These are phyloP conservation scores for Torulaspora microellipsoides DNA, from an alignment of 805 yeast genomes.

Conservation along the genomic window DNA sequence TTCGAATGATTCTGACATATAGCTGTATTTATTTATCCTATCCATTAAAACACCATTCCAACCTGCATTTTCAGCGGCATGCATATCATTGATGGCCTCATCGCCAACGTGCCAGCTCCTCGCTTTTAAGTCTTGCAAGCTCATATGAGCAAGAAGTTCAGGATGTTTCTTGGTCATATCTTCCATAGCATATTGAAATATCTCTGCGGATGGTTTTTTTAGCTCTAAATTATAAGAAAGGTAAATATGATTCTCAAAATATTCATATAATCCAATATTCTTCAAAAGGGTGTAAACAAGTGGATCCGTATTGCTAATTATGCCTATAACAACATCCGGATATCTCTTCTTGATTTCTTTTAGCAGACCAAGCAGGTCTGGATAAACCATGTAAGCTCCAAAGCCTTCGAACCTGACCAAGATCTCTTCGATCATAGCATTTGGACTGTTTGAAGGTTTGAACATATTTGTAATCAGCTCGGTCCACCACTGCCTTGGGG, in stretches of 20 bases:
- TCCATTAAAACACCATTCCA: slow-evolving; percentile 59
- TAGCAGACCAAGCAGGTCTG: slow-evolving; percentile 50
- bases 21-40: slow-evolving; percentile 36
- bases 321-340: slow-evolving; percentile 39
- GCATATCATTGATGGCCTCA: slow-evolving; percentile 49
- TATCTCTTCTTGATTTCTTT: slow-evolving; percentile 27
- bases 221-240: slow-evolving; percentile 54
- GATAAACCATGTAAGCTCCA: slow-evolving; percentile 49
- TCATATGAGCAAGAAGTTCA: slow-evolving; percentile 9
- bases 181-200: slow-evolving; percentile 41
- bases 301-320: slow-evolving; percentile 61
- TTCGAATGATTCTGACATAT: slow-evolving; percentile 11
- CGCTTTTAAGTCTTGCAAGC: slow-evolving; percentile 19
- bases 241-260: slow-evolving; percentile 40
- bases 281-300: slow-evolving; percentile 44
- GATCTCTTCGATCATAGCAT: slow-evolving; percentile 42
- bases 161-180: slow-evolving; percentile 26
- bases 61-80: slow-evolving; percentile 51
- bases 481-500: slow-evolving; percentile 55
- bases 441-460: slow-evolving; percentile 32
- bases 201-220: slow-evolving; percentile 47
- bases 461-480: slow-evolving; percentile 44
- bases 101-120: slow-evolving; percentile 68
- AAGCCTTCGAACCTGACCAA: slow-evolving; percentile 45
- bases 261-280: slow-evolving; percentile 42